Percentiles rank a stretch among this genome's conserved stretches.
These are phyloP conservation scores for Cardiospermum halicacabum DNA, from an alignment of 345 rosid genomes.

Conservation along the genomic window DNA sequence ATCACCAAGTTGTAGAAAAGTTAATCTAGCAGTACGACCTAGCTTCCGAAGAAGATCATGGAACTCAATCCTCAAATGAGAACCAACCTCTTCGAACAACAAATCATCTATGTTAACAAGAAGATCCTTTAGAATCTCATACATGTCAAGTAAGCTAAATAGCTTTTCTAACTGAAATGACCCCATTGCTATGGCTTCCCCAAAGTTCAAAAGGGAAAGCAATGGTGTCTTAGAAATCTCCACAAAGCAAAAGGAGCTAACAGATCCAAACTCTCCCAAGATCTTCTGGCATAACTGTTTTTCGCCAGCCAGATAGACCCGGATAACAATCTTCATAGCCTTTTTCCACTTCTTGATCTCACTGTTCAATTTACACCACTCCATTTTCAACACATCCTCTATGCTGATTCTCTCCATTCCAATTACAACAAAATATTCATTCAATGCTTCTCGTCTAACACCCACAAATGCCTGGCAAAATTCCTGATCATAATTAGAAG, in stretches of 20 bases:
- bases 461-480: conserved; percentile 46
- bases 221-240: conserved; percentile 47
- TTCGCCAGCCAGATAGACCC: conserved; percentile 53
- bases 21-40: conserved; percentile 35
- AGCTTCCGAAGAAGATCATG: conserved; percentile 39
- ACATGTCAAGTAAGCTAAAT: conserved; percentile 64
- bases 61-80: conserved; percentile 47
- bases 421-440: conserved; percentile 46
- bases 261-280: conserved; percentile 42
- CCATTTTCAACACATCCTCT: conserved; percentile 52
- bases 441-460: conserved; percentile 49
- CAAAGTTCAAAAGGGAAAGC: conserved; percentile 59
- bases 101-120: conserved; percentile 44
- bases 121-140: conserved; percentile 48
- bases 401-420: conserved; percentile 48
- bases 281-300: conserved; percentile 57
- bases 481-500: conserved; percentile 45
- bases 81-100: conserved; percentile 43
- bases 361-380: conserved; percentile 42
- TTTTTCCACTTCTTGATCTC: conserved; percentile 66
- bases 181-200: conserved; percentile 63
- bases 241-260: conserved; percentile 36
- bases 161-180: conserved; percentile 58
- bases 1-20: conserved; percentile 43
- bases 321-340: conserved; percentile 46